These are phyloP conservation scores for Nicotiana paniculata DNA, from an alignment of 257 asterid species.

Conservation along the genomic window DNA sequence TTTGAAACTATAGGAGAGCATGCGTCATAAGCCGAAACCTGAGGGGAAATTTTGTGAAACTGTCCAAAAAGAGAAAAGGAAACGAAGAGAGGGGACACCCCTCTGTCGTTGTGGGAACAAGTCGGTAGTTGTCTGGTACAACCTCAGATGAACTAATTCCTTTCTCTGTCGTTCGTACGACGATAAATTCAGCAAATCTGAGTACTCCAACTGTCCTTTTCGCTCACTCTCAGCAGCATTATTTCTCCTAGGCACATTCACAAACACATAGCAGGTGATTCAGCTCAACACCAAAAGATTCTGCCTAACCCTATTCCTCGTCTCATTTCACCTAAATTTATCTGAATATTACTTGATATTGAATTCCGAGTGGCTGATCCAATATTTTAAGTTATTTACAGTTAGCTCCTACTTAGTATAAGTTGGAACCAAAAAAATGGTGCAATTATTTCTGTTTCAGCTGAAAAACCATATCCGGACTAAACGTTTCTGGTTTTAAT, in stretches of 20 bases:
- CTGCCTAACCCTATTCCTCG: background rate
- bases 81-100: background rate
- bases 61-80: background rate
- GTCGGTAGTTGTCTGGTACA: conserved; percentile 1
- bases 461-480: background rate
- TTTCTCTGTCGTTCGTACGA: background rate
- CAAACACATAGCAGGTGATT: background rate
- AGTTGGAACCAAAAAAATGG: background rate
- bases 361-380: background rate
- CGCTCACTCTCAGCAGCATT: background rate
- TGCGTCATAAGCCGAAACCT: too few species aligned
- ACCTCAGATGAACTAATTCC: background rate
- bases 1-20: too few species aligned
- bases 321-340: background rate
- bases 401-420: background rate
- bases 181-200: background rate
- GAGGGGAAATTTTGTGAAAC: too few species aligned
- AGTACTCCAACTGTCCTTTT: background rate
- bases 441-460: background rate
- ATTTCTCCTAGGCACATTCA: background rate
- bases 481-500: background rate
- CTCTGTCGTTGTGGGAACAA: background rate
- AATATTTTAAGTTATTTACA: background rate
- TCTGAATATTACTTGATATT: background rate
- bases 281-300: background rate